Evolutionary conservation across 2,329 filamentous ascomycete species (phyloP).

Genomic region (Cytospora mali): DNA sequence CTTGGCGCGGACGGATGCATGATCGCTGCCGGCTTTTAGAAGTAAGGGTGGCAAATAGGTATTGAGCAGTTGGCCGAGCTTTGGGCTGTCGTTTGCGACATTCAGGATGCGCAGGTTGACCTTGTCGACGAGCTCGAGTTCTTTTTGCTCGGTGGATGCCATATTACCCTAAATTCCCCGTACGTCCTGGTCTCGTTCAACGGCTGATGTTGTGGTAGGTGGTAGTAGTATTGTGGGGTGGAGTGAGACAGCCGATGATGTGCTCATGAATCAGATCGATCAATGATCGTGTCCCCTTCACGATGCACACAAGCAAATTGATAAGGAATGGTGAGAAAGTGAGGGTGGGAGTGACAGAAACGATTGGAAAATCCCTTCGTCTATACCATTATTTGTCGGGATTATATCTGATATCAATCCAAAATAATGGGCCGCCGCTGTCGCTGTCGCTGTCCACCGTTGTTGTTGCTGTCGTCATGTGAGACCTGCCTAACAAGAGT

Average conservation of each 20-base stretch:
- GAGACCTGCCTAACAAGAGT: neutral
- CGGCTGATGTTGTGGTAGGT: neutral
- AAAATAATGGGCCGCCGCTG: neutral
- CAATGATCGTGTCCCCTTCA: neutral
- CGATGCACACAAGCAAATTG: no score
- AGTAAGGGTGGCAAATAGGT: slow-evolving; percentile 81
- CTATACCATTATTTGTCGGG: neutral
- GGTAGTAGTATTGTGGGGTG: neutral
- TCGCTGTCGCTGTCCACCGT: neutral
- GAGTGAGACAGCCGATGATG: neutral
- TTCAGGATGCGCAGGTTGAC: slow-evolving; percentile 81
- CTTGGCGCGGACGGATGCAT: slow-evolving; percentile 79
- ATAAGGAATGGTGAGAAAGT: neutral
- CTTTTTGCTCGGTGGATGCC: slow-evolving; percentile 61
- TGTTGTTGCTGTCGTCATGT: neutral
- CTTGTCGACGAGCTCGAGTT: slow-evolving; percentile 81
- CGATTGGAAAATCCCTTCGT: neutral
- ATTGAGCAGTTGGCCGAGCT: slow-evolving; percentile 76
- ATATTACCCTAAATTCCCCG: slow-evolving; percentile 9
- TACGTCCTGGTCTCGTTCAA: neutral
- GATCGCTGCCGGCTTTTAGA: slow-evolving; percentile 82
- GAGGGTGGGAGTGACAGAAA: neutral
- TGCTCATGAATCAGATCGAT: neutral
- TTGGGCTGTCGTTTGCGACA: slow-evolving; percentile 80
- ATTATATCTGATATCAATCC: neutral